Base-by-base conservation (phyloP, 177 flowering plant genomes). In the Vitis hybrid region DNA sequence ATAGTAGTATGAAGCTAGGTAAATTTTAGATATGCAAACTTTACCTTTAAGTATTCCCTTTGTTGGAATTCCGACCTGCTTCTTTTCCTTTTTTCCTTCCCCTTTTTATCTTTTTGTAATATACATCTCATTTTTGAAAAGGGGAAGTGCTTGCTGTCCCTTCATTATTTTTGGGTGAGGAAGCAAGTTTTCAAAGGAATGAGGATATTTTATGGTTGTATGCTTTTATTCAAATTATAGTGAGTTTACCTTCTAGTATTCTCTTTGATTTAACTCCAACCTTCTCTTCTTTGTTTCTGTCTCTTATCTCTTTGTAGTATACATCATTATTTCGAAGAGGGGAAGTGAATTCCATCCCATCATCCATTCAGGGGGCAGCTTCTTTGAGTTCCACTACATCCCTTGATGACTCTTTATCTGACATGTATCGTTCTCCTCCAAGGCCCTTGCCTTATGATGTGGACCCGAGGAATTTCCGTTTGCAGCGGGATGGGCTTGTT, bases 381-480 rank as follows among this genome's bases (percentile, higher is more conserved):
- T 82, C 97, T 68, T 71, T 84, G 73, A 80, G 85, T 62, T 77
- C 96, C 55, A 13, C 87, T 67, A 61, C 91, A 65, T 87, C 91
- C 14, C 73, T 79, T 45, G 97, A 91, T 58, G 81, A 76, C 81
- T 86, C 93, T 73, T 59, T 91, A 39, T 72, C 91, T 68, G 90
- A 84, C 68, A 85, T 82, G 78, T 95, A 85, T 65, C 91, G 81
- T 7, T 82, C 98, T 67, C 98, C 98, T 77, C 99, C 99, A 65
- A 85, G 91, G 81, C 98, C 98, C 66, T 78, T 93, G 85, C 97
- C 98, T 76, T 93, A 92, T 82, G 99, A 95, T 86, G 89, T 83
- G 1, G 98, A 90, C 72, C 90, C 93, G 22, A 89, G 97, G 73
- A 84, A 81, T 72, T 80, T 83, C 52, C 87, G 87, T 65, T 68